Conservation (phyloP, 495 filamentous ascomycete species). For the Podospora comata region DNA sequence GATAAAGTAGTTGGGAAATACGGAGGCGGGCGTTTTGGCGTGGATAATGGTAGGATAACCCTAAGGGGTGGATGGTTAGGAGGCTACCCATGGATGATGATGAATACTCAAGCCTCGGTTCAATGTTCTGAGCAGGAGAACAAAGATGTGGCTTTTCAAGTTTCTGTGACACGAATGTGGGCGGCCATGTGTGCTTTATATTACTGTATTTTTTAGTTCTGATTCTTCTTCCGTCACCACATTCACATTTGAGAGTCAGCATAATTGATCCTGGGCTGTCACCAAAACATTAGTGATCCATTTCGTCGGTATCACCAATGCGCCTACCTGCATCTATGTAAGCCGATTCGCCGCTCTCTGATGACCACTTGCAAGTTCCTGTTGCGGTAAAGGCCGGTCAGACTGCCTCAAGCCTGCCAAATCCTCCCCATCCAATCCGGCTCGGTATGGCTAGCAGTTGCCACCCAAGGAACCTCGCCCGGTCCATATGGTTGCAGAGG, state of each 20-base stretch:
- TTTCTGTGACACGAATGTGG: background rate
- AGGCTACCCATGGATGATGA: background rate
- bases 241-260: background rate
- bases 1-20: background rate
- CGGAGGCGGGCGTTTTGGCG: background rate
- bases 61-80: background rate
- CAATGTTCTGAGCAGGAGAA: background rate
- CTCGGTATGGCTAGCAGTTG: conserved; percentile 56
- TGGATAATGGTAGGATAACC: background rate
- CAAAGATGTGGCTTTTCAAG: background rate
- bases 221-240: background rate
- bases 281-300: too few relatives aligned
- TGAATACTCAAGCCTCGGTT: background rate
- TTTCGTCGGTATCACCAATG: background rate
- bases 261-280: background rate
- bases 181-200: background rate
- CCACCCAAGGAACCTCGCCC: conserved; percentile 75
- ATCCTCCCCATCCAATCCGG: conserved; percentile 64
- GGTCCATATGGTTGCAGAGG: conserved; percentile 63
- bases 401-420: background rate
- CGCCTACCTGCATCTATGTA: background rate
- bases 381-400: background rate
- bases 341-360: background rate
- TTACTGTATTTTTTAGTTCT: background rate
- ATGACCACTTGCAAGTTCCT: background rate